Evolutionary conservation across 345 rosid genomes (phyloP).

Genomic region (Turritis glabra): DNA sequence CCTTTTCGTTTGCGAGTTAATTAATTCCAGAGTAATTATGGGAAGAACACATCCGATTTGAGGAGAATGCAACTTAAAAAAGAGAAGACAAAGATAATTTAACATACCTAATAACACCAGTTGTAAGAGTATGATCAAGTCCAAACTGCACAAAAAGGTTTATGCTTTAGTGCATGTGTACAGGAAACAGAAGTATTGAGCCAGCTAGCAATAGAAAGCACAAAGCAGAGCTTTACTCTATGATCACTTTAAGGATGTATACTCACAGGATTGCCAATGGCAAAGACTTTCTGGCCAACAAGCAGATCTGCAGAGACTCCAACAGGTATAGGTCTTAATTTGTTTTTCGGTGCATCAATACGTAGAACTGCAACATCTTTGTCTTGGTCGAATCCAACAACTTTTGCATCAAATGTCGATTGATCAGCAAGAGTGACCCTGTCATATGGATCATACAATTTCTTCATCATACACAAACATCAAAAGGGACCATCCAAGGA

Average conservation of each 20-base stretch:
- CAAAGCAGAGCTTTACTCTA: neutral
- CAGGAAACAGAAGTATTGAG: neutral
- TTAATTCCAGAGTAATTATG: neutral
- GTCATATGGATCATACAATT: neutral
- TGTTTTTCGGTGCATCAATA: conserved; percentile 69
- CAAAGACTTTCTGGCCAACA: conserved; percentile 97
- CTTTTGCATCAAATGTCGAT: conserved; percentile 74
- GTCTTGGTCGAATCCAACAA: conserved; percentile 97
- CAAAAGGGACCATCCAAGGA: neutral
- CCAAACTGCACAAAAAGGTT: conserved; percentile 67
- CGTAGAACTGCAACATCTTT: conserved; percentile 92
- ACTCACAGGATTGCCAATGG: conserved; percentile 97
- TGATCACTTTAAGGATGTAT: neutral
- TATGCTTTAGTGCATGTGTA: neutral
- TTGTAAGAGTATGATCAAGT: conserved; percentile 93
- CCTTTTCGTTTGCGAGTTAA: neutral
- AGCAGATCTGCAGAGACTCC: conserved; percentile 93
- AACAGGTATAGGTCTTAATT: conserved; percentile 82
- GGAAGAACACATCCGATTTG: neutral
- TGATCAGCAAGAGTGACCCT: conserved; percentile 97
- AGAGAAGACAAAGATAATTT: neutral
- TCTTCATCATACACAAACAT: conserved; percentile 17
- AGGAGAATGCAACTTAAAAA: neutral
- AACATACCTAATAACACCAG: conserved; percentile 87
- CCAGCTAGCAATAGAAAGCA: neutral